Percentiles rank a stretch among this genome's conserved stretches.
phyloP scores from a whole-genome alignment of 2,329 filamentous ascomycete species.

The Sarocladiaceae sp. region DNA sequence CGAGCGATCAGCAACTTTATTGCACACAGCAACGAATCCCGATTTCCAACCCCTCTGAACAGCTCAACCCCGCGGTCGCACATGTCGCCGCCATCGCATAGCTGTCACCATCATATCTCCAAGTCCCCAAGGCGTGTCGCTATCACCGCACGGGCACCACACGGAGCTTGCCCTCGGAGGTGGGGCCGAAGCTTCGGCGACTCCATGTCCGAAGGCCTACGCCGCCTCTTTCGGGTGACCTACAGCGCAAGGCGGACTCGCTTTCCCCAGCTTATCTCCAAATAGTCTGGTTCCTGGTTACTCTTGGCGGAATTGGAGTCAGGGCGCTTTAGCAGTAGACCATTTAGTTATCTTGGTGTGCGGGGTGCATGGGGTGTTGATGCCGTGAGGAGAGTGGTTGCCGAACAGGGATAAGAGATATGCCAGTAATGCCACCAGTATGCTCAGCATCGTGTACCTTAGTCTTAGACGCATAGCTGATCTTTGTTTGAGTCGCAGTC shows the following conservation, averaged over 20 bases:
- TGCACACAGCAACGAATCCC: not conserved
- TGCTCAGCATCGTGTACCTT: too few species aligned
- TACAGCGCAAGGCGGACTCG: not conserved
- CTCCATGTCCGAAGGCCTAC: not conserved
- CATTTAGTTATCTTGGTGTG: not conserved
- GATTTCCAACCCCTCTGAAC: too few species aligned
- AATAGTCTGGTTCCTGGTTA: not conserved
- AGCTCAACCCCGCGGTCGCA: not conserved
- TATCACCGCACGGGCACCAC: not conserved
- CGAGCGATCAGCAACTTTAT: not conserved
- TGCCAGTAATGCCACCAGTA: not conserved
- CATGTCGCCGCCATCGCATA: not conserved
- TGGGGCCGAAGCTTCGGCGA: conserved; percentile 2
- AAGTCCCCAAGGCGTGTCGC: not conserved
- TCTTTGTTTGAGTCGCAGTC: too few species aligned
- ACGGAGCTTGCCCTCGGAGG: not conserved
- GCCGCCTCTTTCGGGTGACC: not conserved
- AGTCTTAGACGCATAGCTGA: too few species aligned
- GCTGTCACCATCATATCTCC: not conserved
- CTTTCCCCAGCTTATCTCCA: not conserved
- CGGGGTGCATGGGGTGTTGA: not conserved
- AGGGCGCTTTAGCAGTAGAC: too few species aligned
- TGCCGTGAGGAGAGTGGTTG: not conserved
- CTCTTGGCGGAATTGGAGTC: too few species aligned
- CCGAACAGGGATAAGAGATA: not conserved